Base-by-base conservation (phyloP, 768 basidiomycete species). In the Mycena indigotica region DNA sequence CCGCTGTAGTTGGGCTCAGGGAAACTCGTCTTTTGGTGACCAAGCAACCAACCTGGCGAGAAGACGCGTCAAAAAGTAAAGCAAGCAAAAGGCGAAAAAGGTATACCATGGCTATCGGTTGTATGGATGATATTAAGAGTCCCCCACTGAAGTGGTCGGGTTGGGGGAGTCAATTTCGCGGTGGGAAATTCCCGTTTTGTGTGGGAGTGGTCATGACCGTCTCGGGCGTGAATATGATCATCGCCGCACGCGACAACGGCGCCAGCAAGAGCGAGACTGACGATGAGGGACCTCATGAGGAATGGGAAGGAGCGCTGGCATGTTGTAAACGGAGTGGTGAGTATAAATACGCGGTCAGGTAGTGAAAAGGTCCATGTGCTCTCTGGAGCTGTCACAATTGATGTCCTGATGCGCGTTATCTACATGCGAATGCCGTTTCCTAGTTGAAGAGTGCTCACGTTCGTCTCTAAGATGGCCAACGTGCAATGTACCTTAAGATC, bases 1-100 rank as follows among this genome's bases (percentile, higher is more conserved):
- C 83, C 85, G 56, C 81, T 83, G 70, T 89, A 91, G 68, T 88
- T 86, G 0, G 90, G 89, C 64, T 93, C 91, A 0, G 90, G 89
- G 66, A 80, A 84, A 3, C 79, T 80, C 2, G 74, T 17, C 65
- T 92, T 88, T 65, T 91, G 89, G 73, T 96, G 93, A 1, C 93
- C 93, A 32, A 93, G 78, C 3, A 95, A 75, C 88, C 88, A 88
- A 25, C 88, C 69, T 48, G 21, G 5, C 15, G 19, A n/a, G 8
- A 15, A 26, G 13, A 29, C 2, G 4, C 23, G 13, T 26, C 10
- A 29, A 17, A 45, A 8, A 45, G 21, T 21, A 10, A 45, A 8
- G 16, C n/a, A n/a, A n/a, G n/a, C n/a, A n/a, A n/a, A n/a, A n/a
- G n/a, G n/a, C n/a, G n/a, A n/a, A n/a, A n/a, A n/a, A n/a, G n/a